Evolutionary conservation across 2,329 filamentous ascomycete genomes (phyloP).

Genomic region (Penicillium vulpinum): DNA sequence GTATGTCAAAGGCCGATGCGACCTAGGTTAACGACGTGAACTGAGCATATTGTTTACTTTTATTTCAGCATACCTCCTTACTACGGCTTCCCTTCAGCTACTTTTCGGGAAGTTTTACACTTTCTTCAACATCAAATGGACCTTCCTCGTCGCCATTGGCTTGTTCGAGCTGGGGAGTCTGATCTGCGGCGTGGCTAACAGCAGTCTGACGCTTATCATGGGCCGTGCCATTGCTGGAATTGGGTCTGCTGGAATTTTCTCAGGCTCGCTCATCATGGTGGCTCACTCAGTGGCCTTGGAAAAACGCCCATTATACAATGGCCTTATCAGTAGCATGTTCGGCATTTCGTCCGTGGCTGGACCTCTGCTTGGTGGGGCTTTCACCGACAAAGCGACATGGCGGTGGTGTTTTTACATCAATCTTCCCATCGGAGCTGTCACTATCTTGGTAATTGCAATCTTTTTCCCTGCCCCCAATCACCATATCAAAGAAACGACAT

Average conservation of each 20-base stretch:
- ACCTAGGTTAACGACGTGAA: neutral
- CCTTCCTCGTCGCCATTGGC: conserved; percentile 33
- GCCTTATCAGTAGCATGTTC: conserved; percentile 56
- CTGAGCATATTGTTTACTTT: neutral
- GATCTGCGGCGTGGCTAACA: conserved; percentile 38
- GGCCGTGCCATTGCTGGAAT: conserved; percentile 38
- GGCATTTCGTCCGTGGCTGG: conserved; percentile 52
- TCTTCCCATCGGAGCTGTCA: conserved; percentile 43
- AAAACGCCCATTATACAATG: conserved; percentile 48
- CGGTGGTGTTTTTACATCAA: conserved; percentile 50
- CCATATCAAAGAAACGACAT: conserved; percentile 19
- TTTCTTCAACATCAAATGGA: conserved; percentile 36
- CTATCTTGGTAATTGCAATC: conserved; percentile 50
- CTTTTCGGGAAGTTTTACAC: conserved; percentile 37
- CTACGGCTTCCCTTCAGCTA: conserved; percentile 35
- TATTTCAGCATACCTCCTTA: conserved; percentile 34
- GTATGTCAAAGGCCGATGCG: neutral
- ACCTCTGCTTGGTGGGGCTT: conserved; percentile 47
- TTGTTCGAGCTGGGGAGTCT: conserved; percentile 41
- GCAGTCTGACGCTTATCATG: conserved; percentile 33
- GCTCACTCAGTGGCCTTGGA: conserved; percentile 50
- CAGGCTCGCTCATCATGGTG: conserved; percentile 28
- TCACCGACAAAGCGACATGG: conserved; percentile 45
- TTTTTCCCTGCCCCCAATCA: conserved; percentile 46
- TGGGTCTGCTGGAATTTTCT: conserved; percentile 36